phyloP scores from a whole-genome alignment of 2,329 filamentous ascomycete species.

The Phaeosphaeriaceae sp. region DNA sequence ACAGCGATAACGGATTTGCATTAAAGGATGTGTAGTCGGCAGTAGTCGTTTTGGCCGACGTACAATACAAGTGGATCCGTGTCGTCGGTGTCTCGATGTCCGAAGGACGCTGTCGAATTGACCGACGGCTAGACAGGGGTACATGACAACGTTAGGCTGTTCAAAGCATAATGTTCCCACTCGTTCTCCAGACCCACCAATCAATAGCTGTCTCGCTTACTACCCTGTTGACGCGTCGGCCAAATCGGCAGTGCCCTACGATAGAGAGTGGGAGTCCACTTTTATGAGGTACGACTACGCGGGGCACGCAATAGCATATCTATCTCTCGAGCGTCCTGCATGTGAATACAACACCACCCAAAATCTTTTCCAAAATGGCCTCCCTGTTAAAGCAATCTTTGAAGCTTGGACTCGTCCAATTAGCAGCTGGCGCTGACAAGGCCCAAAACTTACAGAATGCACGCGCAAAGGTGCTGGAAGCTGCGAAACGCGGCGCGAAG shows the following conservation, averaged over 20 bases:
- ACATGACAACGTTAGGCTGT: neutral
- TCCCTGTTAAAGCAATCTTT: slow-evolving; percentile 46
- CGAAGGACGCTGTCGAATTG: neutral
- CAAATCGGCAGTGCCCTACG: neutral
- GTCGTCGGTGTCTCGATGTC: neutral
- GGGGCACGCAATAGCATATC: neutral
- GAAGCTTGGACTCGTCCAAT: slow-evolving; percentile 58
- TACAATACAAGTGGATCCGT: neutral
- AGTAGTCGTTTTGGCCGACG: neutral
- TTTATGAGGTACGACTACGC: neutral
- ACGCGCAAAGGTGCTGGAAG: slow-evolving; percentile 81
- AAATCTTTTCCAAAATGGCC: slow-evolving; percentile 23
- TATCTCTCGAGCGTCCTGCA: neutral
- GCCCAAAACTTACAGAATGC: slow-evolving; percentile 81
- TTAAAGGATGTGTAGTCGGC: neutral
- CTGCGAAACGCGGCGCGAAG: slow-evolving; percentile 75
- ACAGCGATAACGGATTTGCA: neutral
- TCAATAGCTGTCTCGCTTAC: neutral
- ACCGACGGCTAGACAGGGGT: neutral
- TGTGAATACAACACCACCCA: neutral
- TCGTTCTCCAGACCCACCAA: neutral
- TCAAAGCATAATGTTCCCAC: neutral
- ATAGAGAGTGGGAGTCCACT: neutral
- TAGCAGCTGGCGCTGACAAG: slow-evolving; percentile 71
- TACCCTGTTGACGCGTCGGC: neutral